phyloP scores from a whole-genome alignment of 106 monocot species.

The Ottelia alismoides region DNA sequence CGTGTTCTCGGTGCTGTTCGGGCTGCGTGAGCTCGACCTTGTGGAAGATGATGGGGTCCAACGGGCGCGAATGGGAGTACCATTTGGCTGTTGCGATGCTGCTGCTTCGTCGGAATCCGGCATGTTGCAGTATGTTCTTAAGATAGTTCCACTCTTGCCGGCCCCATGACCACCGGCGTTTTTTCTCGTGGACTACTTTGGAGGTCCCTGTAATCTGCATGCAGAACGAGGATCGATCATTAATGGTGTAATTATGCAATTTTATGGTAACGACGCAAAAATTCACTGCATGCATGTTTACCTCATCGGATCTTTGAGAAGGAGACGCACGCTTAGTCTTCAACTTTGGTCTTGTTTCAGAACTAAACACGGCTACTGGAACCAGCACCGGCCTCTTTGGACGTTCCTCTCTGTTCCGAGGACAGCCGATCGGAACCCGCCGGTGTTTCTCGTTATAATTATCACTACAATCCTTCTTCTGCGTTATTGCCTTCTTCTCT shows the following conservation, averaged over 20 bases:
- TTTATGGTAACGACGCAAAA: no score
- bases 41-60: conserved; percentile 74
- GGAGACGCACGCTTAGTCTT: no score
- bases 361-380: not conserved
- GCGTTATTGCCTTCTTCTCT: not conserved
- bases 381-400: conserved; percentile 21
- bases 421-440: not conserved
- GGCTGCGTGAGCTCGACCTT: conserved; percentile 40
- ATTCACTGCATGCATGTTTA: no score
- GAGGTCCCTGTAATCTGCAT: no score
- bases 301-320: no score
- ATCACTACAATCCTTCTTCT: not conserved
- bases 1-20: not conserved
- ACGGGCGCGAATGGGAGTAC: conserved; percentile 39
- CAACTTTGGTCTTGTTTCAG: no score
- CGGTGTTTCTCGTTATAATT: not conserved
- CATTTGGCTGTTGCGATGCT: conserved; percentile 10
- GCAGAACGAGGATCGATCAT: no score
- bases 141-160: conserved; percentile 34
- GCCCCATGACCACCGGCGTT: no score
- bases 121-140: conserved; percentile 34
- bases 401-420: not conserved
- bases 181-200: no score
- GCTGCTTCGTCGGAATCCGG: conserved; percentile 16
- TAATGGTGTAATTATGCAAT: no score